Evolutionary conservation across 805 yeast species (phyloP).

Genomic region (Candida xiaguanensis): DNA sequence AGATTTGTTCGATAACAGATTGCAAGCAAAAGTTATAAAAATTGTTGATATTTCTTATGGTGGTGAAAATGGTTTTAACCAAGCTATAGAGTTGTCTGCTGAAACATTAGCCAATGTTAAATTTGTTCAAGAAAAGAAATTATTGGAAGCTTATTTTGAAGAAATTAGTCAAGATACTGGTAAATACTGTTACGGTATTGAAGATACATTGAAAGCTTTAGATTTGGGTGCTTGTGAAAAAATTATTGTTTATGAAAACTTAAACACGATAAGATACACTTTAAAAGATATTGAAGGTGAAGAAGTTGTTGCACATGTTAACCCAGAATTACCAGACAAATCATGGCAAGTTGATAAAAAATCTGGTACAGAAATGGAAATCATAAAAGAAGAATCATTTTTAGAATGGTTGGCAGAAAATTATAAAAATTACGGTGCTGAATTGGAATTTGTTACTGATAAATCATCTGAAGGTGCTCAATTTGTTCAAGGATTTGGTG

Average conservation of each 20-base stretch:
- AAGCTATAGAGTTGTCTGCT: conserved; percentile 96
- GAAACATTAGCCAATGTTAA: conserved; percentile 96
- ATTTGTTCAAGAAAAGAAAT: conserved; percentile 96
- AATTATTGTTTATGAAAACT: conserved; percentile 88
- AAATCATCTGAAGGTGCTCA: conserved; percentile 98
- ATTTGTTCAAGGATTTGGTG: conserved; percentile 97
- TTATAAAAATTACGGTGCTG: conserved; percentile 91
- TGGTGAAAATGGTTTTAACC: conserved; percentile 99
- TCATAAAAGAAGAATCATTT: conserved; percentile 76
- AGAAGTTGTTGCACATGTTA: conserved; percentile 67
- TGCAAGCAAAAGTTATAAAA: conserved; percentile 81
- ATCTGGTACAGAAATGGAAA: conserved; percentile 91
- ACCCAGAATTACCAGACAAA: conserved; percentile 72
- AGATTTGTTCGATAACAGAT: conserved; percentile 88
- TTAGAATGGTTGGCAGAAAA: conserved; percentile 98
- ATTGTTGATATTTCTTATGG: conserved; percentile 97
- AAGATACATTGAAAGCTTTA: conserved; percentile 92
- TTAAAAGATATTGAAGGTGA: conserved; percentile 80
- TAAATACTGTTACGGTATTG: conserved; percentile 95
- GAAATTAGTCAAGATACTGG: conserved; percentile 98
- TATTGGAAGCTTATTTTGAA: conserved; percentile 87
- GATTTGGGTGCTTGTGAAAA: conserved; percentile 96
- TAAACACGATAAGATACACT: conserved; percentile 79
- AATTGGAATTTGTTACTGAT: conserved; percentile 93
- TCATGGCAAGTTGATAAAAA: conserved; percentile 73